Conservation (phyloP, 306 rosid genomes). For the Adenanthera pavonina region DNA sequence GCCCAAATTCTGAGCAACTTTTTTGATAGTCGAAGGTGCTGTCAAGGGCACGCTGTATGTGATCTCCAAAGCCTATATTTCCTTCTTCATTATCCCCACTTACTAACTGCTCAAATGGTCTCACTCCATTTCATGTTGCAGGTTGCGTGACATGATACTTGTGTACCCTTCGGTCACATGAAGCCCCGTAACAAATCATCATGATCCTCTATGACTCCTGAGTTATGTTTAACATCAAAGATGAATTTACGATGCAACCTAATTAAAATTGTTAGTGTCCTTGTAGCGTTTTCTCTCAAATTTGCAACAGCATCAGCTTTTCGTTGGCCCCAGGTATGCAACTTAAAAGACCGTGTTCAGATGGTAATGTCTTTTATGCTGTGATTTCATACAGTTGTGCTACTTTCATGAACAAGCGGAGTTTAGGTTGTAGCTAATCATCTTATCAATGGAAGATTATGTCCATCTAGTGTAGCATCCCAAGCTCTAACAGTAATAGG, state of each 20-base stretch:
- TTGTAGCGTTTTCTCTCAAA: too few relatives aligned
- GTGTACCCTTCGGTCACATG: background rate
- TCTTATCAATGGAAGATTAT: conserved; percentile 21
- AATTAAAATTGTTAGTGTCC: too few relatives aligned
- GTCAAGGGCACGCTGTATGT: conserved; percentile 36
- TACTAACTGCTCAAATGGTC: conserved; percentile 37
- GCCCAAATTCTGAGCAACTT: background rate
- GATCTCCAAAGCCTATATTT: conserved; percentile 9
- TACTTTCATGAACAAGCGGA: conserved; percentile 21
- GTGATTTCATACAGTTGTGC: conserved; percentile 18
- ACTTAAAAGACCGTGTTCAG: conserved; percentile 1
- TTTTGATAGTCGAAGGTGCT: conserved; percentile 38
- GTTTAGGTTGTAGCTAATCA: conserved; percentile 9
- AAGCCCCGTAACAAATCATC: too few relatives aligned
- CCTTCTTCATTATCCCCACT: conserved; percentile 29
- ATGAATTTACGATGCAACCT: too few relatives aligned
- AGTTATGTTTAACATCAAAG: too few relatives aligned
- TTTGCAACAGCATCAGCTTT: background rate
- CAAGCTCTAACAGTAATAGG: conserved; percentile 8
- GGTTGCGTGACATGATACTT: conserved; percentile 41
- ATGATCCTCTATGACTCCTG: too few relatives aligned
- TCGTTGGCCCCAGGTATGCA: background rate
- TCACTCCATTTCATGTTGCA: conserved; percentile 24
- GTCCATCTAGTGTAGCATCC: conserved; percentile 21
- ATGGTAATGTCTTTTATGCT: conserved; percentile 7